Percentiles rank a stretch among this genome's conserved stretches.
Conservation (phyloP, 331 rosid genomes). For the Telfairia occidentalis region DNA sequence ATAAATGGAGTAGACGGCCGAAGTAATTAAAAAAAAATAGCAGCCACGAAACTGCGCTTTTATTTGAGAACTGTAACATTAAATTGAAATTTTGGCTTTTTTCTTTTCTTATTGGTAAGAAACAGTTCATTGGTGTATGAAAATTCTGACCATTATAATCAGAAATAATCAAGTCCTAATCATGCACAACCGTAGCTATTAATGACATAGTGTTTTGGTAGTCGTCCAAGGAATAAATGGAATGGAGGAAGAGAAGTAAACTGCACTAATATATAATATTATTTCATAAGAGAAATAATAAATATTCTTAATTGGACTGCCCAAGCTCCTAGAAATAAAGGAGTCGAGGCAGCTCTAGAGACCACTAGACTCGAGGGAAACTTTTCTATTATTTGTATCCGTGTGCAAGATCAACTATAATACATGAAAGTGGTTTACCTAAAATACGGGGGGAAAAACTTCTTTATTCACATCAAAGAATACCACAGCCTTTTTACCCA, state of each 20-base stretch:
- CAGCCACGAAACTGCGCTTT: background rate
- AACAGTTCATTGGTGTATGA: too few relatives aligned
- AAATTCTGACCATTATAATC: background rate
- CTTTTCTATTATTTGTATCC: background rate
- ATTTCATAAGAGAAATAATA: background rate
- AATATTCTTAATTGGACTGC: background rate
- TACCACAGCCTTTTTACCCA: background rate
- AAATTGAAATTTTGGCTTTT: too few relatives aligned
- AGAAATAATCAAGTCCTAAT: background rate
- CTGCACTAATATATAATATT: background rate
- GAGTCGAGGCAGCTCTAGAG: background rate
- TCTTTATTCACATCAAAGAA: background rate
- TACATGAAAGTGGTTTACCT: background rate
- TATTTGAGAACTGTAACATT: too few relatives aligned
- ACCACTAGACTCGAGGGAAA: background rate
- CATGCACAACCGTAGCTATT: background rate
- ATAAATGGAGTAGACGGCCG: background rate
- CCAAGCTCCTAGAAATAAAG: background rate
- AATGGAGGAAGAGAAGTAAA: background rate
- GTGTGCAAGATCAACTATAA: background rate
- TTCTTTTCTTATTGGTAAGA: too few relatives aligned
- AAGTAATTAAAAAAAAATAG: background rate
- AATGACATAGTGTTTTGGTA: background rate
- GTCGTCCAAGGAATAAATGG: too few relatives aligned
- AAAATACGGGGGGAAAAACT: background rate